Evolutionary conservation across 164 flowering plant genomes (phyloP), one percentile per base, ranked within the genome.

Genomic region (Berberis vulgaris): DNA sequence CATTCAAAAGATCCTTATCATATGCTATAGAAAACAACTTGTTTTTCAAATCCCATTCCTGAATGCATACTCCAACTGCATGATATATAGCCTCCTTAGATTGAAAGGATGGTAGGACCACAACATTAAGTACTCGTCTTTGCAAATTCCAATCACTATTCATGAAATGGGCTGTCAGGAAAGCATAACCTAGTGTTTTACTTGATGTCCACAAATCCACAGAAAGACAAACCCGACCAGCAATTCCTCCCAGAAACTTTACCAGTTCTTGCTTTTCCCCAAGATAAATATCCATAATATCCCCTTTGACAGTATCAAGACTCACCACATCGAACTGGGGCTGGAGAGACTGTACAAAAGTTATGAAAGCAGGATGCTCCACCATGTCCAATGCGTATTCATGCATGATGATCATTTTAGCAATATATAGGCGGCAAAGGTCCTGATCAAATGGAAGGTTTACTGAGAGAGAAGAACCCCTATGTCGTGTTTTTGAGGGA

Each of bases 321-420:
- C 75, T 80, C 55, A 81, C 83, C 84, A 82, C 78, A 61, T 81
- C 81, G 64, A 86, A 89, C 7, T 76, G 82, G 47, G 97, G 96
- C 75, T 90, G 96, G 53, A 92, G 87, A 71, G 73, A 79, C 60
- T 78, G 75, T 13, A 80, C 86, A 75, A 92, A 87, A 12, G 88
- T 64, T 43, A 82, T 67, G 59, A 92, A 92, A 1, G 85, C 93
- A 38, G 86, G 74, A 74, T 89, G 89, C 54, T 88, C 96, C 59
- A 92, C 98, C 78, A 89, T 87, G 79, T 89, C 86, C 63, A 92
- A 84, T 3, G 93, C 93, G 71, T 88, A 90, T 57, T 88, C 91
- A 63, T 92, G 91, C 87, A 86, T 80, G 57, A 92, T 84, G 57
- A 92, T 85, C 93, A 88, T 88, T 68, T 72, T 77, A 3, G 93